Percentiles rank a stretch among this genome's conserved stretches.
Evolutionary conservation across 2,329 filamentous ascomycete genomes (phyloP).

Genomic region (Penicillium italicum): DNA sequence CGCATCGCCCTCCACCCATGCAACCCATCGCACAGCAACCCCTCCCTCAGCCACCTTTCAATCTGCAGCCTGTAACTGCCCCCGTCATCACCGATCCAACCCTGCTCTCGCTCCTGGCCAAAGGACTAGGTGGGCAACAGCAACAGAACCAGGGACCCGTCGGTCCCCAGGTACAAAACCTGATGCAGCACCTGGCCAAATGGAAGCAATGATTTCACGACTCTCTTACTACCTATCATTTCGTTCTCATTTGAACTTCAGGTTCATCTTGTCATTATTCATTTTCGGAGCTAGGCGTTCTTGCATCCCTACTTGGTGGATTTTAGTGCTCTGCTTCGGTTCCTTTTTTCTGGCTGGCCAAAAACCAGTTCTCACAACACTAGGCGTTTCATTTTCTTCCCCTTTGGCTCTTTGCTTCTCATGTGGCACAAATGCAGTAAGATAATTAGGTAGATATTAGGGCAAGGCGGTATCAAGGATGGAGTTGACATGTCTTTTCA

Average conservation of each 20-base stretch:
- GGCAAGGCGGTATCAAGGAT: conserved; percentile 13
- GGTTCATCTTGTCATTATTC: conserved; percentile 18
- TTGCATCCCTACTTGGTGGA: conserved; percentile 7
- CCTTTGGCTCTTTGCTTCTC: conserved; percentile 2
- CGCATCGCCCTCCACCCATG: conserved; percentile 36
- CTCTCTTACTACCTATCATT: conserved; percentile 11
- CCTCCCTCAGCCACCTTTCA: conserved; percentile 30
- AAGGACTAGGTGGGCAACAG: conserved; percentile 36
- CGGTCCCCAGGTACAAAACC: conserved; percentile 45
- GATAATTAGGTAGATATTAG: conserved; percentile 23
- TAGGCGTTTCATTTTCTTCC: conserved; percentile 15
- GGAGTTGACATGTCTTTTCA: conserved; percentile 14
- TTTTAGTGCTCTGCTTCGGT: conserved; percentile 10
- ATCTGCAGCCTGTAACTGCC: conserved; percentile 27
- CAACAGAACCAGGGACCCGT: conserved; percentile 34
- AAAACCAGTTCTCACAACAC: conserved; percentile 16
- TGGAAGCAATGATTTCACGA: conserved; percentile 44
- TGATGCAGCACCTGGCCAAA: conserved; percentile 47
- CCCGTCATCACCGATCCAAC: conserved; percentile 35
- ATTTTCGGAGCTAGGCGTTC: conserved; percentile 23
- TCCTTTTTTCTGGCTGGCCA: conserved; percentile 15
- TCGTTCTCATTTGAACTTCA: conserved; percentile 5
- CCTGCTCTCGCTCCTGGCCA: conserved; percentile 38
- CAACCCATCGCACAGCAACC: conserved; percentile 30
- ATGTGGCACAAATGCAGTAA: conserved; percentile 6